phyloP scores from a whole-genome alignment of 2,329 filamentous ascomycete genomes.

The Verticillium albo-atrum region DNA sequence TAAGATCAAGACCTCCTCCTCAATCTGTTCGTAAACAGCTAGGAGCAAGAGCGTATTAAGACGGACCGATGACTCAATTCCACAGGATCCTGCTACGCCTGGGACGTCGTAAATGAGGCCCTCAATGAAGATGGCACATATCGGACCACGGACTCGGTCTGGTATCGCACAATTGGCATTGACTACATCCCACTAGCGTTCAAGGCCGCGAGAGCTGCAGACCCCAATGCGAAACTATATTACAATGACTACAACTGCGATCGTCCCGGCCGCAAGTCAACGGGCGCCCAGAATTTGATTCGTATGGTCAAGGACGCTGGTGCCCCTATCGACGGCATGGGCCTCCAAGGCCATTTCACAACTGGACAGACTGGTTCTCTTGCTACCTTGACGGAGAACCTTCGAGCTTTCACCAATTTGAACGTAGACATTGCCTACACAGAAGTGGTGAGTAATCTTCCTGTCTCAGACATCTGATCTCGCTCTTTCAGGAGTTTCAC shows the following conservation, averaged over 20 bases:
- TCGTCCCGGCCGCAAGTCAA: conserved; percentile 37
- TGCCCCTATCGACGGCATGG: conserved; percentile 62
- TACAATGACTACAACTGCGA: conserved; percentile 74
- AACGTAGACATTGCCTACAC: conserved; percentile 59
- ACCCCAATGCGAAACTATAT: conserved; percentile 65
- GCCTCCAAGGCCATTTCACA: conserved; percentile 52
- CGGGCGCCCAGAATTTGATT: conserved; percentile 44
- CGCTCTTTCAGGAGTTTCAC: too few relatives aligned
- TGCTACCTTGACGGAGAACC: conserved; percentile 34
- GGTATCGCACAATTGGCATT: conserved; percentile 65
- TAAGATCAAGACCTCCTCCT: conserved; percentile 50
- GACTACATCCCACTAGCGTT: conserved; percentile 68
- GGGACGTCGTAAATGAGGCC: conserved; percentile 63
- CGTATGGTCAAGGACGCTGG: conserved; percentile 58
- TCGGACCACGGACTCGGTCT: conserved; percentile 49
- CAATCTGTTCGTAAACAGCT: conserved; percentile 26
- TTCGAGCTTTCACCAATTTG: conserved; percentile 41
- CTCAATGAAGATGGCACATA: conserved; percentile 57
- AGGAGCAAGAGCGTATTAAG: background rate
- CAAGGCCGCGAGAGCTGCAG: conserved; percentile 60
- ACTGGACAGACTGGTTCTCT: conserved; percentile 38
- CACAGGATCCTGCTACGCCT: conserved; percentile 5
- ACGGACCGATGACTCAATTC: background rate
- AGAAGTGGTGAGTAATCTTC: conserved; percentile 61
- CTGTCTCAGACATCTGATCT: too few relatives aligned